Evolutionary conservation across 352 stramenopile species (phyloP).

Genomic region (Globisporangium heterothallicum): DNA sequence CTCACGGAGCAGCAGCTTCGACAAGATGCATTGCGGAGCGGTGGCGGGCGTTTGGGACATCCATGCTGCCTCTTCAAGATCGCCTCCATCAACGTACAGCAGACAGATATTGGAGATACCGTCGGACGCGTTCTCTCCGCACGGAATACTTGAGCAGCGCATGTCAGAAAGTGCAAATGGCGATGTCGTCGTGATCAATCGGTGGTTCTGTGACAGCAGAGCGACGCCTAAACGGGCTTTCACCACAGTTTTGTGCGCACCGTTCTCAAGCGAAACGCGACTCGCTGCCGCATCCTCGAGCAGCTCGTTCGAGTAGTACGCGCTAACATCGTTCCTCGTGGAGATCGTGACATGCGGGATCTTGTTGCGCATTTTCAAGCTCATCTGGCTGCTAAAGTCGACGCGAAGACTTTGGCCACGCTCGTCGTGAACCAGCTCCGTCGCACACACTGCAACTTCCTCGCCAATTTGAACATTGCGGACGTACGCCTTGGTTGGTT

Average conservation of each 20-base stretch:
- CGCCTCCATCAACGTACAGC: slow-evolving; percentile 24
- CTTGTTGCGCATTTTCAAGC: slow-evolving; percentile 42
- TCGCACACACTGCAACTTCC: slow-evolving; percentile 23
- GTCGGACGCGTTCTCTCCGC: background rate
- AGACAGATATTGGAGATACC: slow-evolving; percentile 20
- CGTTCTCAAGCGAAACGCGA: slow-evolving; percentile 16
- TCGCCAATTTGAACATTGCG: slow-evolving; percentile 39
- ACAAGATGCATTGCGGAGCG: background rate
- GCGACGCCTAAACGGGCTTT: slow-evolving; percentile 24
- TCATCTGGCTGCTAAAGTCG: slow-evolving; percentile 28
- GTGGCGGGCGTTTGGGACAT: background rate
- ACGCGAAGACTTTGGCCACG: slow-evolving; percentile 47
- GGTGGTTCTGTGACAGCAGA: slow-evolving; percentile 36
- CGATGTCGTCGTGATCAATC: slow-evolving; percentile 23
- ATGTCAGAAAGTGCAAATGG: slow-evolving; percentile 23
- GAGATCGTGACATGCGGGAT: slow-evolving; percentile 65
- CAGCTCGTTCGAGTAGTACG: slow-evolving; percentile 68
- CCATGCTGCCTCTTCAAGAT: slow-evolving; percentile 7
- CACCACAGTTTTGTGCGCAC: slow-evolving; percentile 14
- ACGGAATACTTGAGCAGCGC: no score
- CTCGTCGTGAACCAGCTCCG: slow-evolving; percentile 39
- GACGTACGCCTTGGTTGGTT: slow-evolving; percentile 46
- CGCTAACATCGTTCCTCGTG: slow-evolving; percentile 30
- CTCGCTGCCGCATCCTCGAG: slow-evolving; percentile 19
- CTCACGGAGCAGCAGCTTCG: slow-evolving; percentile 17